phyloP scores from a whole-genome alignment of 768 basidiomycete genomes.

The Sarcomyxa edulis region DNA sequence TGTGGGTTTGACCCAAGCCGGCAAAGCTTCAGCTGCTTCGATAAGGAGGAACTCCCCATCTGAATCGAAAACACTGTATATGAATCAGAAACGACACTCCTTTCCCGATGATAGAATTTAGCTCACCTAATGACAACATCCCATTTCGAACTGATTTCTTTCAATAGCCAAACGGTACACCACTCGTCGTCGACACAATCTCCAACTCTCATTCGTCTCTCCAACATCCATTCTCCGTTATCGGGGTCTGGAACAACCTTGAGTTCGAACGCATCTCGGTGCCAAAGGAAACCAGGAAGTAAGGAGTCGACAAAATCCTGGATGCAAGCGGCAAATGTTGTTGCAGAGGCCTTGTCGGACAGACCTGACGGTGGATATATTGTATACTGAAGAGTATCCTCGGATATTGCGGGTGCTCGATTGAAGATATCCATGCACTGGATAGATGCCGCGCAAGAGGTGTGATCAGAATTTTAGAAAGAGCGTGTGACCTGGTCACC shows the following conservation, averaged over 20 bases:
- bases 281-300: conserved; percentile 70
- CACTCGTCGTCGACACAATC: conserved; percentile 99
- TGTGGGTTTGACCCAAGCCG: conserved; percentile 85
- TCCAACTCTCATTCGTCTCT: conserved; percentile 87
- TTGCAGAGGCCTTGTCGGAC: conserved; percentile 54
- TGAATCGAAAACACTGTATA: conserved; percentile 69
- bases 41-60: conserved; percentile 97
- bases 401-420: conserved; percentile 70
- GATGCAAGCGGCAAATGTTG: conserved; percentile 67
- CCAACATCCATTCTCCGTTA: conserved; percentile 50
- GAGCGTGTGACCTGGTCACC: conserved; percentile 7
- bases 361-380: conserved; percentile 56
- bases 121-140: conserved; percentile 75
- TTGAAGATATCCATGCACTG: conserved; percentile 65
- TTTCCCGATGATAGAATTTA: too few species aligned
- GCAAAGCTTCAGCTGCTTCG: conserved; percentile 88
- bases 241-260: conserved; percentile 53
- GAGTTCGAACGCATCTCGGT: conserved; percentile 77
- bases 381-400: conserved; percentile 79
- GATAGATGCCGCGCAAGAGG: not conserved
- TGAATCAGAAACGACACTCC: conserved; percentile 6
- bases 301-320: conserved; percentile 45
- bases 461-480: not conserved
- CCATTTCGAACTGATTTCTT: conserved; percentile 72
- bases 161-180: conserved; percentile 87